These are phyloP conservation scores for Glomus cerebriforme DNA, from an alignment of 192 early-diverging fungal species.

Conservation along the genomic window DNA sequence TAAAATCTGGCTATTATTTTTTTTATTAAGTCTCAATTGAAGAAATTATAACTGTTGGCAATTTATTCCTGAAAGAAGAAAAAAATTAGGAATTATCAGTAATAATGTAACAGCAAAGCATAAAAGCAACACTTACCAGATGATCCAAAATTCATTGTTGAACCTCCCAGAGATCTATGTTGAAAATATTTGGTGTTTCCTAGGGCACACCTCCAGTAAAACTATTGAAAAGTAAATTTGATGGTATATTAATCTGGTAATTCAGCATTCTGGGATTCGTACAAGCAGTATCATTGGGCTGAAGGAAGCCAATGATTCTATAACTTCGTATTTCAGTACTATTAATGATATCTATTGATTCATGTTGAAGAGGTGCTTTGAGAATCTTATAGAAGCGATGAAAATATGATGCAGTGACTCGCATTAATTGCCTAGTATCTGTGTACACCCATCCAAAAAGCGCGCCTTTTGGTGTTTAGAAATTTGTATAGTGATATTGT, in stretches of 20 bases:
- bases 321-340: slow-evolving; percentile 11
- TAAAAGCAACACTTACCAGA: not conserved
- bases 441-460: too few species aligned
- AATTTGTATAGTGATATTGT: too few species aligned
- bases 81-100: too few species aligned
- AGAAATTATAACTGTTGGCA: too few species aligned
- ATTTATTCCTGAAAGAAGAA: too few species aligned
- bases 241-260: slow-evolving; percentile 17
- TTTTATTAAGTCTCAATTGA: too few species aligned
- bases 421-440: too few species aligned
- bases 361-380: slow-evolving; percentile 20
- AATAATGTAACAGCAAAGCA: too few species aligned
- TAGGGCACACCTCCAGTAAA: slow-evolving; percentile 17
- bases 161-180: slow-evolving; percentile 24
- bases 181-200: slow-evolving; percentile 23
- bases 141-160: not conserved
- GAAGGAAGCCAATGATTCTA: slow-evolving; percentile 9
- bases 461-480: not conserved
- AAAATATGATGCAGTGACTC: too few species aligned
- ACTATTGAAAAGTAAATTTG: slow-evolving; percentile 28
- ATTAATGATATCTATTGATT: not conserved
- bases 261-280: not conserved
- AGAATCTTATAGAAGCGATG: too few species aligned
- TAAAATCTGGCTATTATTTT: too few species aligned
- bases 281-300: slow-evolving; percentile 1